Evolutionary conservation across 2,329 filamentous ascomycete genomes (phyloP).

Genomic region (Talaromyces albobiverticillius): DNA sequence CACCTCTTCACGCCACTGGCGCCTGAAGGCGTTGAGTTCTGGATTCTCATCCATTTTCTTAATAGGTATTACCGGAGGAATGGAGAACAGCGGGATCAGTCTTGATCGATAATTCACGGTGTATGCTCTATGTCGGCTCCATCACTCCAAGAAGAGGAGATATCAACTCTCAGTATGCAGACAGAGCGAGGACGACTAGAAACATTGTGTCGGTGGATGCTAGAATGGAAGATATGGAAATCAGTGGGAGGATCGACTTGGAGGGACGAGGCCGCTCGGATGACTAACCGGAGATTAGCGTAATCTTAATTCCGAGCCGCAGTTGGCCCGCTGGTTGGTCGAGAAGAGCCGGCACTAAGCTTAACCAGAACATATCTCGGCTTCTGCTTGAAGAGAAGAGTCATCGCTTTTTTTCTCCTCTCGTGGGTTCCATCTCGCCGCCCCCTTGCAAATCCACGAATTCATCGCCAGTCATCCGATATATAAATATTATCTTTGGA

Average conservation of each 20-base stretch:
- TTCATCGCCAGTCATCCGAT: neutral
- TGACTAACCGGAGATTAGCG: constrained; percentile 10
- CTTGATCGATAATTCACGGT: constrained; percentile 1
- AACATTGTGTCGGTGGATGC: neutral
- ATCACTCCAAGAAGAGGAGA: neutral
- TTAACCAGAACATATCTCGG: neutral
- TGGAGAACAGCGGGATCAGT: neutral
- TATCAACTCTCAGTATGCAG: neutral
- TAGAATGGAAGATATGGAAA: no score
- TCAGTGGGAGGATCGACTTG: no score
- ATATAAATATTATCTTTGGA: no score
- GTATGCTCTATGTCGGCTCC: neutral
- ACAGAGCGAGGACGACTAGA: neutral
- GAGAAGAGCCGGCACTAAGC: neutral
- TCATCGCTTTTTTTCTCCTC: neutral
- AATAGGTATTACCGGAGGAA: neutral
- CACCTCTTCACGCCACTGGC: constrained; percentile 83
- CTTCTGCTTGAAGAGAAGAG: neutral
- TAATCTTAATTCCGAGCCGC: constrained; percentile 6
- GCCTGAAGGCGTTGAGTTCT: constrained; percentile 82
- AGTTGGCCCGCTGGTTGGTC: neutral
- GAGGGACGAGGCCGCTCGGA: constrained; percentile 1
- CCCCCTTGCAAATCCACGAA: neutral
- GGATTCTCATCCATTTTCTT: constrained; percentile 50
- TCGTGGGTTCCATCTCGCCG: neutral